These are phyloP conservation scores for Tetrahymena borealis DNA, from an alignment of 73 alveolate species.

Conservation along the genomic window DNA sequence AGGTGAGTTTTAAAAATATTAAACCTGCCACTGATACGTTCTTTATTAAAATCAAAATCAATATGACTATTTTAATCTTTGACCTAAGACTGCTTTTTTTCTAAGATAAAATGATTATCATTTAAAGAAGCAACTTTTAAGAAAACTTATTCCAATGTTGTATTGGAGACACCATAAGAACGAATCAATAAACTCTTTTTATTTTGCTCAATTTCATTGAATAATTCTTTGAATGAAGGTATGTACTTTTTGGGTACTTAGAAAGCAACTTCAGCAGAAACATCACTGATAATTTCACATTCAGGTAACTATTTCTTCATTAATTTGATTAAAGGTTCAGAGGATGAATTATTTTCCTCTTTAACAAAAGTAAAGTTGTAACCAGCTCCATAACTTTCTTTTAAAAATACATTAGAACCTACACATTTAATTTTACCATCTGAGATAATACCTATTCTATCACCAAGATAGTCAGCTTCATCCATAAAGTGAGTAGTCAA, in stretches of 20 bases:
- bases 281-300: constrained; percentile 41
- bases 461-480: constrained; percentile 82
- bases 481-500: constrained; percentile 84
- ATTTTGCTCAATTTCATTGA: constrained; percentile 36
- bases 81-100: not conserved
- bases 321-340: constrained; percentile 8
- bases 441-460: constrained; percentile 71
- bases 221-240: constrained; percentile 35
- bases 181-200: constrained; percentile 18
- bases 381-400: constrained; percentile 59
- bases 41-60: constrained; percentile 46
- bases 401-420: constrained; percentile 56
- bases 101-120: constrained; percentile 9
- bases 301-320: constrained; percentile 9
- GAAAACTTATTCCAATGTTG: constrained; percentile 93
- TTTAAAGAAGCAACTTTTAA: constrained; percentile 60
- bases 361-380: constrained; percentile 73
- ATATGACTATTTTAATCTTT: constrained; percentile 1
- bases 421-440: constrained; percentile 52
- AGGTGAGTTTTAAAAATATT: constrained; percentile 58
- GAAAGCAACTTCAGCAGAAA: constrained; percentile 59
- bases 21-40: constrained; percentile 16
- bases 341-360: constrained; percentile 14
- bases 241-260: constrained; percentile 35
- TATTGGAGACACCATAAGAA: constrained; percentile 66